Evolutionary conservation across 1,139 yeast genomes (phyloP).

Genomic region (Scheffersomyces segobiensis): DNA sequence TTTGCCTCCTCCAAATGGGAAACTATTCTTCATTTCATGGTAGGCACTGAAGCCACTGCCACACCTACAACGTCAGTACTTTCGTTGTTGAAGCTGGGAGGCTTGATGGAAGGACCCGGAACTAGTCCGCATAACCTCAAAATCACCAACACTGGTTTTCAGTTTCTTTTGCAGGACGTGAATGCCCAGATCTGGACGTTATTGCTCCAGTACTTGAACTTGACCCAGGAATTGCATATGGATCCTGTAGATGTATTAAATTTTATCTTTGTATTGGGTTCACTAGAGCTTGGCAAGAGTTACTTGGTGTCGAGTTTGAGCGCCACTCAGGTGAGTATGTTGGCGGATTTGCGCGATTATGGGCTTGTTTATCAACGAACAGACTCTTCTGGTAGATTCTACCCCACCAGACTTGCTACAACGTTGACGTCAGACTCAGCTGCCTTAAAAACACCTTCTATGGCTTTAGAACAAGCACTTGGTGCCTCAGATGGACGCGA

Average conservation of each 20-base stretch:
- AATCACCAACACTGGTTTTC: constrained; percentile 92
- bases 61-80: constrained; percentile 72
- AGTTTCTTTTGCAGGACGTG: constrained; percentile 86
- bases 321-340: constrained; percentile 81
- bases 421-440: constrained; percentile 84
- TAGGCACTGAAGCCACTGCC: constrained; percentile 73
- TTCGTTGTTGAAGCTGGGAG: constrained; percentile 68
- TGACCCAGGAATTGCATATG: constrained; percentile 84
- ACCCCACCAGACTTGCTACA: constrained; percentile 90
- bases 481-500: constrained; percentile 34
- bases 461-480: constrained; percentile 65
- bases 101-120: constrained; percentile 70
- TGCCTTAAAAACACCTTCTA: constrained; percentile 66
- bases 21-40: constrained; percentile 94
- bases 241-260: constrained; percentile 95
- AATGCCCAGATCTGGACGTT: constrained; percentile 96
- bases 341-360: constrained; percentile 86
- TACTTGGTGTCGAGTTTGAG: constrained; percentile 72
- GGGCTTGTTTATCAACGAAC: constrained; percentile 84
- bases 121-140: constrained; percentile 46
- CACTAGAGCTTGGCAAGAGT: constrained; percentile 86
- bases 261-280: constrained; percentile 90
- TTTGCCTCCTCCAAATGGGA: constrained; percentile 94
- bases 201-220: constrained; percentile 78
- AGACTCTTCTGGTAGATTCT: constrained; percentile 63